Percentiles rank a stretch among this genome's conserved stretches.
Conservation (phyloP, 108 stramenopile genomes). For the Skeletonema tropicum region DNA sequence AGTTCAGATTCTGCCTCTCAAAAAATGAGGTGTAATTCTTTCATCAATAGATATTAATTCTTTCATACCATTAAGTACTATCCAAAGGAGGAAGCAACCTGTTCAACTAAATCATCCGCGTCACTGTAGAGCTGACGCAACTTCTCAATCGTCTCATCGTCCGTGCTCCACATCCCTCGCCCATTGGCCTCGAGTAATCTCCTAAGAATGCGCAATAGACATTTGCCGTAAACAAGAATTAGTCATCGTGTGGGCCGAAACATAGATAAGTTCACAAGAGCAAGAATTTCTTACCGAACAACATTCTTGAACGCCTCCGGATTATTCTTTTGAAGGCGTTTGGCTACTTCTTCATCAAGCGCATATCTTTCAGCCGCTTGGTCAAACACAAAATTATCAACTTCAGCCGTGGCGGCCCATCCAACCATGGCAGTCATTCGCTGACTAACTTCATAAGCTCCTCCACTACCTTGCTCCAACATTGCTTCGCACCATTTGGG, state of each 20-base stretch:
- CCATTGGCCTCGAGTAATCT: slow-evolving; percentile 73
- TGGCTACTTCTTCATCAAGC: slow-evolving; percentile 83
- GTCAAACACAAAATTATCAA: slow-evolving; percentile 87
- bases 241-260: background rate
- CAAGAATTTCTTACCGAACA: slow-evolving; percentile 75
- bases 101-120: slow-evolving; percentile 67
- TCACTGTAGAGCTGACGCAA: slow-evolving; percentile 65
- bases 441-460: slow-evolving; percentile 87
- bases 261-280: slow-evolving; percentile 11
- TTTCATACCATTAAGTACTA: too few relatives aligned
- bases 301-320: slow-evolving; percentile 86
- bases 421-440: slow-evolving; percentile 89
- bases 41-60: too few relatives aligned
- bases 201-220: slow-evolving; percentile 7
- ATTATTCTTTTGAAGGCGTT: slow-evolving; percentile 75
- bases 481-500: slow-evolving; percentile 90
- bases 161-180: slow-evolving; percentile 85
- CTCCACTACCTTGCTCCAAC: slow-evolving; percentile 85
- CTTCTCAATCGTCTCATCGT: slow-evolving; percentile 62
- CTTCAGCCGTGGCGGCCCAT: slow-evolving; percentile 75
- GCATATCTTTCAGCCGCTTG: slow-evolving; percentile 89
- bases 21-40: too few relatives aligned
- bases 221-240: slow-evolving; percentile 16
- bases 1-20: too few relatives aligned
- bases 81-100: slow-evolving; percentile 38